phyloP scores from a whole-genome alignment of 306 rosid genomes.

The Begonia loranthoides region DNA sequence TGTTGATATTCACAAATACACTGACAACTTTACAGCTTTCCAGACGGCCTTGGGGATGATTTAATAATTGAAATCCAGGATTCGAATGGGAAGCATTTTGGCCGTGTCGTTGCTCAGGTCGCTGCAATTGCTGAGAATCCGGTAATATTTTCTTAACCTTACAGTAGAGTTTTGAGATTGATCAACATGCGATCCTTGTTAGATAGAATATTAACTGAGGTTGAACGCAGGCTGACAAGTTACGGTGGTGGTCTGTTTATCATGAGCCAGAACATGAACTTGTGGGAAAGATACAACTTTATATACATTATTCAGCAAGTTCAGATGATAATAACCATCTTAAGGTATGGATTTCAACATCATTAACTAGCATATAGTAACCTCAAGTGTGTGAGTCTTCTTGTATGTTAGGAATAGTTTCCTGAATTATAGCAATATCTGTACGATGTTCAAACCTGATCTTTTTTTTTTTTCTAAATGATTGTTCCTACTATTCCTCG shows the following conservation, averaged over 20 bases:
- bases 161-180: neutral
- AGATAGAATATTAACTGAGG: conserved; percentile 16
- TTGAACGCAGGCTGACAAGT: conserved; percentile 75
- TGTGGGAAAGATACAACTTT: conserved; percentile 79
- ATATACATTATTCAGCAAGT: conserved; percentile 53
- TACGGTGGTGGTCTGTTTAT: conserved; percentile 91
- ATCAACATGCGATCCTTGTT: neutral
- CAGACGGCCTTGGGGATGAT: conserved; percentile 93
- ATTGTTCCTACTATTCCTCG: too few species aligned
- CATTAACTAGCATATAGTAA: too few species aligned
- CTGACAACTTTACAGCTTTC: conserved; percentile 81
- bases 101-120: conserved; percentile 70
- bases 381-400: too few species aligned
- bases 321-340: conserved; percentile 70
- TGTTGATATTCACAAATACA: conserved; percentile 14
- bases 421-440: too few species aligned
- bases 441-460: too few species aligned
- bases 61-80: conserved; percentile 82
- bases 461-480: too few species aligned
- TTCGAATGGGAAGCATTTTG: conserved; percentile 81
- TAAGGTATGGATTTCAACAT: conserved; percentile 33
- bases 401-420: too few species aligned
- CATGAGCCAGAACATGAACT: conserved; percentile 73
- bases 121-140: conserved; percentile 79
- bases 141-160: conserved; percentile 28